A percentile compares a stretch with the other conserved stretches of the same genome.
These are phyloP conservation scores for Tubosaeta sp. DNA, from an alignment of 768 basidiomycete species.

Conservation along the genomic window DNA sequence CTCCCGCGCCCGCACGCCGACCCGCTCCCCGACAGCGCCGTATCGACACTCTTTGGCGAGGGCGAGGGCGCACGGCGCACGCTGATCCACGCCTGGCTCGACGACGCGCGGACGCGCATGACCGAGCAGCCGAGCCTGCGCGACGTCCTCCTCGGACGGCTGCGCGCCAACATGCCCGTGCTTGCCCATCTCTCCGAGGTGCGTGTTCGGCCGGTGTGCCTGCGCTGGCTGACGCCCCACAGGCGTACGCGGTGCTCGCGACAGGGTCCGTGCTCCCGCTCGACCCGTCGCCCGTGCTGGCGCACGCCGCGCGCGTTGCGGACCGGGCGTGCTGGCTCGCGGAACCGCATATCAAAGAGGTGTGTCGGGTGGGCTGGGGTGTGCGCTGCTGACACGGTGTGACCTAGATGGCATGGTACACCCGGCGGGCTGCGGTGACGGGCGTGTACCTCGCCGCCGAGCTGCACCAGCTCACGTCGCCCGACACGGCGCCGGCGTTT, in stretches of 20 bases:
- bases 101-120: slow-evolving; percentile 59
- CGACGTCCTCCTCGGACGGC: slow-evolving; percentile 50
- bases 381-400: not conserved
- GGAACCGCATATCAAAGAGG: slow-evolving; percentile 54
- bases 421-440: slow-evolving; percentile 59
- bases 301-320: slow-evolving; percentile 59
- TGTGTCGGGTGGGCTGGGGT: slow-evolving; percentile 28
- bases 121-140: slow-evolving; percentile 27
- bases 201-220: slow-evolving; percentile 11
- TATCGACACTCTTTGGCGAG: slow-evolving; percentile 68
- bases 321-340: slow-evolving; percentile 64
- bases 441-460: slow-evolving; percentile 74
- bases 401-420: slow-evolving; percentile 71
- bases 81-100: slow-evolving; percentile 71
- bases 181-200: slow-evolving; percentile 67
- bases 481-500: slow-evolving; percentile 60
- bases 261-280: slow-evolving; percentile 50
- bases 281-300: slow-evolving; percentile 57
- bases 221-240: not conserved
- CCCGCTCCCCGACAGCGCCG: slow-evolving; percentile 66
- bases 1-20: slow-evolving; percentile 46
- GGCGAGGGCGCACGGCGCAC: slow-evolving; percentile 63
- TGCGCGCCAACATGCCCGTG: slow-evolving; percentile 66
- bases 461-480: slow-evolving; percentile 78
- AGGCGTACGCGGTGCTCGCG: slow-evolving; percentile 73